These are phyloP conservation scores for Stephanodiscus minutulus DNA, from an alignment of 108 stramenopile genomes.

Conservation along the genomic window DNA sequence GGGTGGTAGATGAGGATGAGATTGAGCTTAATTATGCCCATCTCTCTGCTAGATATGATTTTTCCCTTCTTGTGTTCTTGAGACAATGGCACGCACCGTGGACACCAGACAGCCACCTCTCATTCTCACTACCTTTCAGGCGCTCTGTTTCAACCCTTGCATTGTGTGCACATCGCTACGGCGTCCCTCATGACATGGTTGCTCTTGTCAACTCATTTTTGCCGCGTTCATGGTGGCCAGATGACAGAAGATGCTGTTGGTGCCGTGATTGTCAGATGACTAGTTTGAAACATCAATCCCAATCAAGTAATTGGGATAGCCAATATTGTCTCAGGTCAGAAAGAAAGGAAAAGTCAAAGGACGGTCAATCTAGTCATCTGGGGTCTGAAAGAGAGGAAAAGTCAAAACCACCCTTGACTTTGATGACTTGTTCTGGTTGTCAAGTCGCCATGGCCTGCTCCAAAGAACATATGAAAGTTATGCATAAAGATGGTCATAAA, in stretches of 20 bases:
- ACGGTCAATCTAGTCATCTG: background rate
- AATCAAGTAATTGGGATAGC: conserved; percentile 24
- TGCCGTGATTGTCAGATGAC: conserved; percentile 40
- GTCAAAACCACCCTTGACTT: background rate
- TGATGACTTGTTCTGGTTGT: conserved; percentile 35
- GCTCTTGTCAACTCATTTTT: conserved; percentile 44
- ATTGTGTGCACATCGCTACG: conserved; percentile 47
- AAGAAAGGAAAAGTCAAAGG: background rate
- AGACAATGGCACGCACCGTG: conserved; percentile 53
- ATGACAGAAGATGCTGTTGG: conserved; percentile 52
- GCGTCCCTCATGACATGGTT: conserved; percentile 50
- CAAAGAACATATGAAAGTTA: conserved; percentile 41
- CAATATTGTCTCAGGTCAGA: background rate
- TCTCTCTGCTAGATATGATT: conserved; percentile 47
- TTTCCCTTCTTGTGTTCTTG: conserved; percentile 44
- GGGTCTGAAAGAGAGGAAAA: background rate
- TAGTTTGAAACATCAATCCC: conserved; percentile 23
- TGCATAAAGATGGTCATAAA: conserved; percentile 47
- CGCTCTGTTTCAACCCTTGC: conserved; percentile 32
- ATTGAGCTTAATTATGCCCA: conserved; percentile 18
- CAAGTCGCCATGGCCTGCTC: conserved; percentile 37
- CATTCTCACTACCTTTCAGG: conserved; percentile 41
- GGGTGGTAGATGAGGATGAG: conserved; percentile 42
- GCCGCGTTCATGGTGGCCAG: conserved; percentile 53
- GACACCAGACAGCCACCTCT: conserved; percentile 52